These are phyloP conservation scores for Trichosporon ovoides DNA, from an alignment of 1,284 basidiomycete species.

Conservation along the genomic window DNA sequence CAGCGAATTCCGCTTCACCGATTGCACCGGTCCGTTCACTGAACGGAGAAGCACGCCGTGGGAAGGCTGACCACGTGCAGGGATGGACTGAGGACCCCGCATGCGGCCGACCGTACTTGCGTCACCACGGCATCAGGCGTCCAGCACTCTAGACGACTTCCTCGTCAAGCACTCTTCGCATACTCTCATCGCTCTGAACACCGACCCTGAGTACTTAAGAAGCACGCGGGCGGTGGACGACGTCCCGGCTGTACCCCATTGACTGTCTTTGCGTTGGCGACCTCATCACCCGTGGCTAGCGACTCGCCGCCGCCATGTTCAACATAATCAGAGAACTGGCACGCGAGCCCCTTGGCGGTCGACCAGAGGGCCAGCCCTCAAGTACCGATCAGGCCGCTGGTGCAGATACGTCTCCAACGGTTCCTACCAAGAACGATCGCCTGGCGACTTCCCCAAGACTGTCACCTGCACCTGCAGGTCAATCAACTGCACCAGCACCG, in stretches of 20 bases:
- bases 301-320: slow-evolving; percentile 31
- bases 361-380: slow-evolving; percentile 11
- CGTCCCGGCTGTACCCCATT: background rate
- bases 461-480: background rate
- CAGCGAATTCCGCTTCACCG: too few species aligned
- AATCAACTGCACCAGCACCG: background rate
- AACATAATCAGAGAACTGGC: slow-evolving; percentile 47
- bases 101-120: too few species aligned
- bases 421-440: background rate
- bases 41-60: background rate
- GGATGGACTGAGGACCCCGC: background rate
- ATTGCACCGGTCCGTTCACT: too few species aligned
- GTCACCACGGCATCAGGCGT: too few species aligned
- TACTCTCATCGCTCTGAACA: background rate
- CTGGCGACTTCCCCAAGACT: background rate
- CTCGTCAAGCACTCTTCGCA: background rate
- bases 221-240: background rate
- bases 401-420: background rate
- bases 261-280: background rate
- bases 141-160: background rate
- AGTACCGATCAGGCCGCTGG: background rate
- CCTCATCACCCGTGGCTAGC: background rate
- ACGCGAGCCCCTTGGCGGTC: slow-evolving; percentile 29
- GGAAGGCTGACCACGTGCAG: background rate
- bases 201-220: background rate